These are phyloP conservation scores for Plantago coronopus DNA, from an alignment of 305 asterid species.

Conservation along the genomic window DNA sequence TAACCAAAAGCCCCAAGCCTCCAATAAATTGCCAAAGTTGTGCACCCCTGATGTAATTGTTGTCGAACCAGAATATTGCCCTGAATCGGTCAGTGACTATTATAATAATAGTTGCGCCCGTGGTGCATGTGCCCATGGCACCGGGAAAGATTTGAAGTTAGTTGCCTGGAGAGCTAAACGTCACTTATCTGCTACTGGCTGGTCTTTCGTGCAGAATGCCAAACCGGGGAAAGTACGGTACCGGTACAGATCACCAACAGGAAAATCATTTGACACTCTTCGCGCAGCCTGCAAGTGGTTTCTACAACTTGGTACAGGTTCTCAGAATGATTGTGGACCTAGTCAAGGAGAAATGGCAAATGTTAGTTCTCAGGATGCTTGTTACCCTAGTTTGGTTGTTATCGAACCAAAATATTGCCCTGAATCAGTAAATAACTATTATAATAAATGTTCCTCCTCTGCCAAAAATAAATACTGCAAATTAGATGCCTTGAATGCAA, in stretches of 20 bases:
- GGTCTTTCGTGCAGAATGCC: slow-evolving; percentile 36
- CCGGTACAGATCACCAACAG: slow-evolving; percentile 53
- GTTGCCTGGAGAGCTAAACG: slow-evolving; percentile 44
- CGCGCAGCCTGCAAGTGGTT: slow-evolving; percentile 47
- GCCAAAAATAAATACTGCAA: slow-evolving; percentile 13
- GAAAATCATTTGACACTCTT: slow-evolving; percentile 48
- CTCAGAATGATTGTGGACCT: slow-evolving; percentile 17
- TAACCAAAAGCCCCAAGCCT: slow-evolving; percentile 27
- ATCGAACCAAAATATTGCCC: slow-evolving; percentile 47
- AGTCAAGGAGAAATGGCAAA: slow-evolving; percentile 14
- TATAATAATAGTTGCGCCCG: slow-evolving; percentile 11
- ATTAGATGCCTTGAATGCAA: slow-evolving; percentile 39
- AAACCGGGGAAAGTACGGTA: slow-evolving; percentile 29
- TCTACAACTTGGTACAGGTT: slow-evolving; percentile 22
- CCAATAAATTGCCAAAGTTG: slow-evolving; percentile 27
- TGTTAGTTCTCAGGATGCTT: neutral
- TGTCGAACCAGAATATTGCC: slow-evolving; percentile 45
- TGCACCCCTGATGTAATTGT: slow-evolving; percentile 7
- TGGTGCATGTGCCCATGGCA: no score
- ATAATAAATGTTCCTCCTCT: slow-evolving; percentile 11
- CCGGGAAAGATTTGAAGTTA: slow-evolving; percentile 14
- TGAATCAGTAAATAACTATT: slow-evolving; percentile 54
- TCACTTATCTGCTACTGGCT: slow-evolving; percentile 59
- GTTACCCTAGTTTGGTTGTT: slow-evolving; percentile 1
- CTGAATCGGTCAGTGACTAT: slow-evolving; percentile 57